phyloP scores from a whole-genome alignment of 2,329 filamentous ascomycete genomes.

The Akanthomyces uredinophilus region DNA sequence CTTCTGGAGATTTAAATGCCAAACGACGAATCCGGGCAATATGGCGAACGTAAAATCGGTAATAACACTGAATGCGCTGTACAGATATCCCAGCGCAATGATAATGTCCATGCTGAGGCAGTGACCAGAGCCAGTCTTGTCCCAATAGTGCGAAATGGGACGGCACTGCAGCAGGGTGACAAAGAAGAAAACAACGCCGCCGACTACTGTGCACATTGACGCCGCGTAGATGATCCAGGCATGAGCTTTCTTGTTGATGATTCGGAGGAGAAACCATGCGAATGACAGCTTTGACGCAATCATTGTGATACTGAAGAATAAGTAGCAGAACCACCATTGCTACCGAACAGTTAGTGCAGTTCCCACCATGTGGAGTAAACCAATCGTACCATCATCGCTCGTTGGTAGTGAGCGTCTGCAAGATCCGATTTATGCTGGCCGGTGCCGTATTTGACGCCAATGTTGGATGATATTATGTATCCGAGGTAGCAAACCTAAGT shows the following conservation, averaged over 20 bases:
- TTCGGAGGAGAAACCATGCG: conserved; percentile 37
- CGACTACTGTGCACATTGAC: conserved; percentile 31
- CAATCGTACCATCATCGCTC: conserved; percentile 30
- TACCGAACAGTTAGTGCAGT: conserved; percentile 15
- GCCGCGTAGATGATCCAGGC: conserved; percentile 32
- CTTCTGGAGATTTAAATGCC: conserved; percentile 48
- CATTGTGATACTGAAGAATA: conserved; percentile 33
- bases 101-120: conserved; percentile 41
- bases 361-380: neutral
- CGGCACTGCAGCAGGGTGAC: conserved; percentile 36
- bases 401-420: conserved; percentile 19
- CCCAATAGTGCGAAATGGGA: conserved; percentile 38
- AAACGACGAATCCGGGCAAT: conserved; percentile 49
- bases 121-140: conserved; percentile 27
- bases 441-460: conserved; percentile 36
- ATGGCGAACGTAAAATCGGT: conserved; percentile 49
- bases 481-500: conserved; percentile 31
- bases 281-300: conserved; percentile 38
- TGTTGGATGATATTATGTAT: conserved; percentile 29
- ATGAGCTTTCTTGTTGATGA: conserved; percentile 31
- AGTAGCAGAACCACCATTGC: conserved; percentile 36
- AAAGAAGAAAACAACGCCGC: conserved; percentile 37
- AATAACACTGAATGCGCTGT: conserved; percentile 44
- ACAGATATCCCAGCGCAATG: conserved; percentile 46
- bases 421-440: conserved; percentile 34